Percentiles rank a stretch among this genome's conserved stretches.
Evolutionary conservation across 106 monocot species (phyloP).

Genomic region (Dendrobium chrysotoxum): DNA sequence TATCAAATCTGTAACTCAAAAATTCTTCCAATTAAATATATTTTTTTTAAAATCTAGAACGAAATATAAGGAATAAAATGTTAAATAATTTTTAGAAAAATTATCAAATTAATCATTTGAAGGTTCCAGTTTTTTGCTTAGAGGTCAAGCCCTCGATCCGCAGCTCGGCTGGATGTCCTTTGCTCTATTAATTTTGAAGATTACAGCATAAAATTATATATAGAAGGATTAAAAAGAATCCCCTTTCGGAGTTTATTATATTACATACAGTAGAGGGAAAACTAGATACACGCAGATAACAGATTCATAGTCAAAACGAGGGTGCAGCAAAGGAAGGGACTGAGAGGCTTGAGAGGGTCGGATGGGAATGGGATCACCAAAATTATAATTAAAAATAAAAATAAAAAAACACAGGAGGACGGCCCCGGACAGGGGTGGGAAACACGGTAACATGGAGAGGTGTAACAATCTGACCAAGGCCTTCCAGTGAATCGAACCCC

Average conservation of each 20-base stretch:
- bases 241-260: not conserved
- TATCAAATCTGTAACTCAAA: too few relatives aligned
- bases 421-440: not conserved
- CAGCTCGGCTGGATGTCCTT: too few relatives aligned
- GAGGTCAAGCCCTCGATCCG: too few relatives aligned
- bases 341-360: not conserved
- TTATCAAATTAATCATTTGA: too few relatives aligned
- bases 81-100: too few relatives aligned
- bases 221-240: not conserved
- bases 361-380: not conserved
- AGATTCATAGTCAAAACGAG: not conserved
- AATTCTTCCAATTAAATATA: too few relatives aligned
- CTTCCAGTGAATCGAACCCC: slow-evolving; percentile 3
- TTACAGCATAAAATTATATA: not conserved
- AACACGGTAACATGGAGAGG: too few relatives aligned
- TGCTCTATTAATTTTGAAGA: too few relatives aligned
- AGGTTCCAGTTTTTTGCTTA: too few relatives aligned
- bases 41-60: not conserved
- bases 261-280: not conserved
- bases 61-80: not conserved
- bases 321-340: not conserved
- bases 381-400: not conserved
- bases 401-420: not conserved
- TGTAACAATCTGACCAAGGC: not conserved
- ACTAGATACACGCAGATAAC: not conserved